Evolutionary conservation across 2,329 filamentous ascomycete species (phyloP).

Genomic region (Leptodontidium sp.): DNA sequence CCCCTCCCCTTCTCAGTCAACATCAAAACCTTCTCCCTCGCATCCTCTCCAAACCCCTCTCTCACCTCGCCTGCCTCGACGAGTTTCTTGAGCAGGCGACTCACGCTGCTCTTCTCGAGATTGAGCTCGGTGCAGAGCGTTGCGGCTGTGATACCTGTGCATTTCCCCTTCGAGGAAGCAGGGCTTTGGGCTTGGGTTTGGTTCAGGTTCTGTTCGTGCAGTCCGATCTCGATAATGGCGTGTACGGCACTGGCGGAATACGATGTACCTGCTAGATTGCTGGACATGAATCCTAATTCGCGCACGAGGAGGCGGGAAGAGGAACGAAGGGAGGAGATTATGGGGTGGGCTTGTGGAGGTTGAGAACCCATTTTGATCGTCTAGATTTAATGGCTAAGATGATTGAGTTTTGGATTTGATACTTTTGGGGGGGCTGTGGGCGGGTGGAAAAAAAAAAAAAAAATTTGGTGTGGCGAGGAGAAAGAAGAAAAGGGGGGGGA

Average conservation of each 20-base stretch:
- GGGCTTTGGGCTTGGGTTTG: not conserved
- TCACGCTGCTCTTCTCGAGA: slow-evolving; percentile 30
- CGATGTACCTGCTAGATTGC: slow-evolving; percentile 34
- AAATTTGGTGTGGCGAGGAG: not conserved
- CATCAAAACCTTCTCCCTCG: slow-evolving; percentile 24
- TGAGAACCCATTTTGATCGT: not conserved
- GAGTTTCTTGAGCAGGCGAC: slow-evolving; percentile 33
- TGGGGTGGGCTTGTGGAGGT: not conserved
- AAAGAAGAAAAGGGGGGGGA: not conserved
- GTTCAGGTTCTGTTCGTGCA: slow-evolving; percentile 13
- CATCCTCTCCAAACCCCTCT: slow-evolving; percentile 14
- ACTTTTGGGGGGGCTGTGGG: not conserved
- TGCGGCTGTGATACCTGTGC: slow-evolving; percentile 22
- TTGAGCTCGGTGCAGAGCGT: slow-evolving; percentile 38
- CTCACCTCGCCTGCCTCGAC: slow-evolving; percentile 30
- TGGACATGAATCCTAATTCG: slow-evolving; percentile 43
- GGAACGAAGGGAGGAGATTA: slow-evolving; percentile 33
- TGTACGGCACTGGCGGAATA: slow-evolving; percentile 40
- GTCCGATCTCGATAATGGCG: slow-evolving; percentile 42
- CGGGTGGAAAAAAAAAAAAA: no score
- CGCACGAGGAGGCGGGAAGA: slow-evolving; percentile 42
- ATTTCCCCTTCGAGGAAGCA: no score
- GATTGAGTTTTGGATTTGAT: not conserved
- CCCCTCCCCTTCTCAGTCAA: slow-evolving; percentile 33
- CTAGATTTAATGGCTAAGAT: not conserved